Evolutionary conservation across 1,139 yeast genomes (phyloP), one percentile per base, ranked within the genome.

Genomic region (Kodamaea derodonti): DNA sequence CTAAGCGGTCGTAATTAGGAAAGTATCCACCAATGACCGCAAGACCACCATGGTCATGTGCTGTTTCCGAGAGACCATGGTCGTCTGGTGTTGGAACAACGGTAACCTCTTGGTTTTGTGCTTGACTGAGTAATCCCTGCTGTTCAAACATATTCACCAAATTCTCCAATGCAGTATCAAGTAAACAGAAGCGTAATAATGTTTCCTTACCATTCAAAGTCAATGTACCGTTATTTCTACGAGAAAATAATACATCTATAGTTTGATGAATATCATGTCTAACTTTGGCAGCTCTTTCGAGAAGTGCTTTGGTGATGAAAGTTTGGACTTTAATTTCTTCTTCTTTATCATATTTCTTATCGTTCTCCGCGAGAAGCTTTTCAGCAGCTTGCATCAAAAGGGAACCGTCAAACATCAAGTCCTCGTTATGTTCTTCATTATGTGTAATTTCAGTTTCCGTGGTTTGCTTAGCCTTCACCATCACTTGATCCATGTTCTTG

Each of bases 401-500:
- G 2, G 72, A 62, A 1, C 75, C 75, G 46, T 69, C 75, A 43
- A 66, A 69, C 66, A 69, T 67, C 30, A 69, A 53, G 38, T 65
- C 65, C 20, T 58, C 60, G 24, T 57, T 59, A 17, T 28, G 31
- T 8, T 34, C 37, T 24, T 51, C 41, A 14, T 55, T 56, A 28
- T 54, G 58, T 15, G 53, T 43, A 34, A 51, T 56, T 3, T 29
- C 14, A 24, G 18, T 35, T 7, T 29, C 31, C 45, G 53, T 42
- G 6, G 22, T 18, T 18, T 18, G 9, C 9, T 18, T 18, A 7
- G 22, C 22, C 6, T 18, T 18, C 22, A 18, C 6, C 52, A 80
- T 62, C 14, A 70, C 65, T 32, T 59, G 65, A 49, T 86, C 90
- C 84, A 88, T 81, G 53, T 88, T 88, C 50, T 84, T 75, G 82